A percentile compares a stretch with the other conserved stretches of the same genome.
These are phyloP conservation scores for Neotropicomus parvogracilis DNA, from an alignment of 1,284 basidiomycete genomes.

Conservation along the genomic window DNA sequence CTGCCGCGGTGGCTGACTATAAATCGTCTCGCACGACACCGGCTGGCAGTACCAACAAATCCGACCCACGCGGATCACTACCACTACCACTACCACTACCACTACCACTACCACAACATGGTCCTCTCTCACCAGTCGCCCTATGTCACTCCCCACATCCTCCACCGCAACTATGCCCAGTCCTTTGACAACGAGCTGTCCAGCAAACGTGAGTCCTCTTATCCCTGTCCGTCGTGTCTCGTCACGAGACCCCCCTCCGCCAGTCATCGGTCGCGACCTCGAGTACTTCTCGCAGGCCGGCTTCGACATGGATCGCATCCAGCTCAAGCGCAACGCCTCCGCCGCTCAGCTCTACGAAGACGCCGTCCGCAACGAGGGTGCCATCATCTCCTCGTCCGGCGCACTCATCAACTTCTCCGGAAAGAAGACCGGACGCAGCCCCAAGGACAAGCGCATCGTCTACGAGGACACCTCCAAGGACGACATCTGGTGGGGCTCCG, in stretches of 20 bases:
- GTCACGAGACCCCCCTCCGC: slow-evolving; percentile 5
- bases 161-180: slow-evolving; percentile 79
- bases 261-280: slow-evolving; percentile 88
- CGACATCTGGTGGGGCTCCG: slow-evolving; percentile 99
- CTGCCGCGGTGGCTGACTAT: slow-evolving; percentile 33
- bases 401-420: slow-evolving; percentile 99
- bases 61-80: slow-evolving; percentile 34
- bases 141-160: slow-evolving; percentile 81
- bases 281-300: slow-evolving; percentile 99
- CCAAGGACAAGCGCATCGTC: slow-evolving; percentile 99
- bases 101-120: slow-evolving; percentile 48
- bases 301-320: slow-evolving; percentile 93
- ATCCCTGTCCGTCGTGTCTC: background rate
- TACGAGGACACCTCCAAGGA: slow-evolving; percentile 97
- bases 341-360: slow-evolving; percentile 97
- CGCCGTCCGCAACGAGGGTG: slow-evolving; percentile 96
- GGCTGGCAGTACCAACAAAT: no score
- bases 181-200: slow-evolving; percentile 59
- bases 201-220: slow-evolving; percentile 48
- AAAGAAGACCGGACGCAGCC: slow-evolving; percentile 97
- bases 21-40: no score
- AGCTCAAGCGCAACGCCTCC: slow-evolving; percentile 92
- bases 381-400: slow-evolving; percentile 93
- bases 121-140: slow-evolving; percentile 64
- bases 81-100: slow-evolving; percentile 21